Evolutionary conservation across 2,329 filamentous ascomycete species (phyloP), one percentile per base, ranked within the genome.

Genomic region (Apiospora saccharicola): DNA sequence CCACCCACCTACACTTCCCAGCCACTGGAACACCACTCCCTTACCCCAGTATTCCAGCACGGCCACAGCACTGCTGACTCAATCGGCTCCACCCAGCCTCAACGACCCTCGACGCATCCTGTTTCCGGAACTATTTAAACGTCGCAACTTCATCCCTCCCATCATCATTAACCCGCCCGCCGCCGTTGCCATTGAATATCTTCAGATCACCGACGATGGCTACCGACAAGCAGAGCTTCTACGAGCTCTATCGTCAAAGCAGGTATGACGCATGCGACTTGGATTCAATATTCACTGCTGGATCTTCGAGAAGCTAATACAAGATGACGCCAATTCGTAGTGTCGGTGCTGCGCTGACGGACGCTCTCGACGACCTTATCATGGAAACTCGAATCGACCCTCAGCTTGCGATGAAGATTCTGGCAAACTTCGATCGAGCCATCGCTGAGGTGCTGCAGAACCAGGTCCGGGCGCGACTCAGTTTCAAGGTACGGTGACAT

Each of bases 171-270:
- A 49, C 34, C n/a, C 46, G 53, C 68, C 67, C n/a, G 22, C 49
- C 19, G 57, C 34, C 34, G 30, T 41, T 41, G 51, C 68, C 73
- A 68, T 44, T 44, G 46, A 53, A n/a, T 24, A 37, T 46, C 67
- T 37, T 19, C 64, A 47, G 8, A 26, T 53, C 71, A 53, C 67
- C 73, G 77, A 78, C 77, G 71, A 81, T 81, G 79, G 79, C 79
- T 84, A 83, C 85, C 68, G 84, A 82, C 74, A 83, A 82, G 75
- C 88, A 90, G 82, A 88, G 88, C 46, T 92, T 89, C 87, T 99
- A 98, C 85, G 96, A 99, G 90, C 92, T 99, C 81, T 99, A 99
- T 85, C 94, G 96, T 79, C 93, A 95, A 86, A 98, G 95, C 91
- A 98, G 96, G 96, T 98, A 94, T 72, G 75, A 74, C 75, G 68